Base-by-base conservation (phyloP, 306 rosid species). In the Quercus suber region DNA sequence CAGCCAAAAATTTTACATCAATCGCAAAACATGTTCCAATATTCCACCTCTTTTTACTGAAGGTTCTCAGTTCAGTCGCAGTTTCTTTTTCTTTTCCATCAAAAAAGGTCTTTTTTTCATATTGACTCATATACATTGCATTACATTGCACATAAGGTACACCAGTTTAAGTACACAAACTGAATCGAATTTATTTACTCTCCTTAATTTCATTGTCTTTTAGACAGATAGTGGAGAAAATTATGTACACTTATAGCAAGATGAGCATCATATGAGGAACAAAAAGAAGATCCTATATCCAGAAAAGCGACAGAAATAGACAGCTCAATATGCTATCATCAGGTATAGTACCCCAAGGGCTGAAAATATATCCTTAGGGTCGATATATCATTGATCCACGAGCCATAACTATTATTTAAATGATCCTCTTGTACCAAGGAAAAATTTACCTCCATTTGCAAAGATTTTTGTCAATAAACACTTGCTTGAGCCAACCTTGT, bases 401-500 rank as follows among this genome's bases (percentile, higher is more conserved):
- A 59, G 65, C 30, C 27, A 74, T 35, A 63, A 51, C 52, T 20
- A 53, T 51, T n/a, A 63, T 51, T 56, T 35, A 67, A 45, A 79
- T 79, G 57, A 77, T 79, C 59, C 79, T 79, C 76, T 14, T n/a
- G 52, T 17, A 75, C 30, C 60, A 33, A 28, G 27, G 69, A 69
- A 77, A n/a, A 72, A 60, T 69, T 53, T 45, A 55, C 73, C 79
- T 73, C 71, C 76, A 64, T 58, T 53, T 79, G 27, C 30, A 68
- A 58, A 45, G 7, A 49, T 53, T 77, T 58, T 73, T 10, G 35
- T 94, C 85, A 89, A 12, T 78, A 43, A 82, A 64, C 78, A 64
- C 88, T 86, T 37, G 94, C 92, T 90, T 91, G 71, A 20, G 90
- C 90, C 70, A 90, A 58, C 57, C 60, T 85, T 79, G 78, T 86